Conservation (phyloP, 441 rosid genomes). For the Geranium incanum region DNA sequence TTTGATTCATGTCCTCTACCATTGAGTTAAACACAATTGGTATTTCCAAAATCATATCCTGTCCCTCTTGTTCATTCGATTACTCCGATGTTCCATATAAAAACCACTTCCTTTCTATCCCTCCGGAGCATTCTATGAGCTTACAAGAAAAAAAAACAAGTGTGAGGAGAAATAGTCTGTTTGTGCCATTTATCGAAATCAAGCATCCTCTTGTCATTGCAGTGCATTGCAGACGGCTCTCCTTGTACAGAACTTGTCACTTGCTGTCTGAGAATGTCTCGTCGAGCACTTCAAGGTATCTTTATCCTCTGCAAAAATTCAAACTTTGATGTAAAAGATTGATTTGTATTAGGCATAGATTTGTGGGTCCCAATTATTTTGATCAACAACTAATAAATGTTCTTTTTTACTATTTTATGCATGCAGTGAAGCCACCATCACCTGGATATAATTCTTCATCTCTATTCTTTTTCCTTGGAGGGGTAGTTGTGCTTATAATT, state of each 20-base stretch:
- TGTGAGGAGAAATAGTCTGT: too few relatives aligned
- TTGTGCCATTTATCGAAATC: not conserved
- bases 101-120: not conserved
- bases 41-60: not conserved
- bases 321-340: not conserved
- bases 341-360: not conserved
- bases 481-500: conserved; percentile 25
- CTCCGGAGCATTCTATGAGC: too few relatives aligned
- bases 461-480: conserved; percentile 42
- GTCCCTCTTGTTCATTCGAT: not conserved
- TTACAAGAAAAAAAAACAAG: too few relatives aligned
- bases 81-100: not conserved
- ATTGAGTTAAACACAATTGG: not conserved
- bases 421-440: conserved; percentile 25
- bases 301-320: not conserved
- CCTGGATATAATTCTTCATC: conserved; percentile 16
- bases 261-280: conserved; percentile 8
- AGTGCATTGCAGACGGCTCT: not conserved
- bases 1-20: not conserved
- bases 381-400: not conserved
- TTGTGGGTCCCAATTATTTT: not conserved
- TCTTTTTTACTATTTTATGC: not conserved
- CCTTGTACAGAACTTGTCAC: not conserved
- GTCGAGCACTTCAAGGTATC: conserved; percentile 16
- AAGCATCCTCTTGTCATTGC: not conserved